Base-by-base conservation (phyloP, 495 filamentous ascomycete genomes). In the Trichodelitschia bisporula region DNA sequence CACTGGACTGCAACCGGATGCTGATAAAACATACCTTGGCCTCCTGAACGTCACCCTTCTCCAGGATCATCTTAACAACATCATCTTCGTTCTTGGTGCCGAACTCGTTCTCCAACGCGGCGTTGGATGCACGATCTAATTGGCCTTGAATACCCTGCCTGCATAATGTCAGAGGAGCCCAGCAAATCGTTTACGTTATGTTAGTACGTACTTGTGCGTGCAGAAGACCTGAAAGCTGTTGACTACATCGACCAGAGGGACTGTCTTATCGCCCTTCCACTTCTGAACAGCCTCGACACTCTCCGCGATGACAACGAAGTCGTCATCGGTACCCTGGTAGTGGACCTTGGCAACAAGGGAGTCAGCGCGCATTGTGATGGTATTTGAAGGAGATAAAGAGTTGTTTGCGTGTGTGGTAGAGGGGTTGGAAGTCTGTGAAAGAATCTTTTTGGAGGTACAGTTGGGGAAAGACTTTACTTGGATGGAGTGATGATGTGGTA, bases 271-370 rank as follows among this genome's bases (percentile, higher is more conserved):
- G 11, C 52, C 55, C 54, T 66, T 69, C 89, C 86, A 95, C 45
- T 80, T 66, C 51, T 77, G 56, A 35, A 80, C 62, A 24, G 61
- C 59, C 15, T 74, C 49, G 12, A 58, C 39, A 47, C 73, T 73
- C 34, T 93, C 80, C 32, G 89, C 61, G 50, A 91, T 78, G 58
- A 93, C 61, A 48, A 95, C 54, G 48, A 83, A 97, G 62, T 92
- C 79, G 18, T 95, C 80, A 15, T 64, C 60, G 32, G 59, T 55
- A 59, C 86, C 84, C 61, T 82, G 76, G 70, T 72, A 84, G 69
- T 89, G 69, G 54, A 91, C 64, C 59, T 89, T 93, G 57, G 55
- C 55, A 45, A 69, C 61, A 29, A 49, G 43, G 31, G 62, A 64
- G 60, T 82, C 79, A 57, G 72, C 79, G 47, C 77, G 75, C 53